Evolutionary conservation across 768 basidiomycete genomes (phyloP), one percentile per base, ranked within the genome.

Genomic region (Neoboletus magnificus): DNA sequence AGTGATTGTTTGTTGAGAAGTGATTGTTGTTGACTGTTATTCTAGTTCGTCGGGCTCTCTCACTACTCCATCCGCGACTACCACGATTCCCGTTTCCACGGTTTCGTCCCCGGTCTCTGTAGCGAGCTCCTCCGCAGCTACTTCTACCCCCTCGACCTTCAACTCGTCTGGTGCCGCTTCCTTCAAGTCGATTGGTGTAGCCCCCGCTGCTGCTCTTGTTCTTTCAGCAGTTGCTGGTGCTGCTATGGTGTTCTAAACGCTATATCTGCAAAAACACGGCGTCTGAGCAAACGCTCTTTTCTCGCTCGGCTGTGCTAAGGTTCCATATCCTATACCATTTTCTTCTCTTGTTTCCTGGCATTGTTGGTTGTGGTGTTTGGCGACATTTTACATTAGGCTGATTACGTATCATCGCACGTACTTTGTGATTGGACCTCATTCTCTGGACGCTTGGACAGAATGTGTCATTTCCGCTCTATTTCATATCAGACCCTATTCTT

Each of bases 211-310:
- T 3, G 73, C 68, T 15, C 64, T 75, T 8, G 61, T 77, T 22
- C 63, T 81, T 35, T 80, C 81, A 20, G 77, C 73, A 0, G 63
- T 78, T 37, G 82, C 77, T 37, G 84, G 83, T 37, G 80, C 72
- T 23, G 79, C 67, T 15, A 62, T 77, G 55, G 71, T 79, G 43
- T 74, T 83, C 62, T 84, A 71, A 73, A 45, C 23, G 33, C 25
- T 63, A n/a, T 71, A 48, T 16, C 1, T 15, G 0, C 27, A 30
- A 44, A 54, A 56, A 49, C 35, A 33, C 25, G 3, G 29, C 3
- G 20, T 37, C 43, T 42, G 22, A 52, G 32, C 44, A 16, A 48
- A 27, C 39, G 20, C 9, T 48, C 42, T 16, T 39, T 50, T 58
- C 42, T 30, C 41, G 20, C 46, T 49, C 11, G 52, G 18, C 25